Base-by-base conservation (phyloP, 164 flowering plant species). In the Aristolochia fimbriata region DNA sequence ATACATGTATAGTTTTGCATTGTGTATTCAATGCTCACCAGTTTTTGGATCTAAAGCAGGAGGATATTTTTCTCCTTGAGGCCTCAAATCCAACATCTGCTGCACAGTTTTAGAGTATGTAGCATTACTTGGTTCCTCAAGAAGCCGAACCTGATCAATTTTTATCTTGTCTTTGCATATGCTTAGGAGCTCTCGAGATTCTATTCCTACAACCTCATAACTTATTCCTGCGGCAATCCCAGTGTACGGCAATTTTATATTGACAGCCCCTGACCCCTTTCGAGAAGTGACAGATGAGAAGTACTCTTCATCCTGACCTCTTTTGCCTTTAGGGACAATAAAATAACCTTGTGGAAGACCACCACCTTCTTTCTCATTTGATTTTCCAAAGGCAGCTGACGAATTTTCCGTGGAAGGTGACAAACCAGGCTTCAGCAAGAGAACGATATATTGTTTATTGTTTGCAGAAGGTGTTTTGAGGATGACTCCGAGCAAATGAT, bases 401-500 rank as follows among this genome's bases (percentile, higher is more conserved):
- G 77, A 33, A 57, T 60, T 64, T 62, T 66, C 74, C 43, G 59
- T 11, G 2, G 74, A 45, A 41, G 79, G 47, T 50, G 85, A 83
- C 30, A 71, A 58, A 66, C 83, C 82, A 56, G 97, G 95, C 68
- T 73, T 84, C 70, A 91, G 77, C 56, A 87, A 77, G 55, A 94
- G 62, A 68, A 84, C 88, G 58, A 94, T 72, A 65, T 84, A 78
- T 45, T 78, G 86, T 51, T 81, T 88, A 63, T 47, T 78, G 65
- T 9, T 75, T 46, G 78, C 49, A 46, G 91, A 68, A 63, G 86
- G 81, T 57, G 79, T 57, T 75, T 87, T 84, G 54, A 91, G 63
- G n/a, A 94, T 77, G 21, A 83, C 96, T 63, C 96, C 99, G 57
- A 94, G 86, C 51, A 91, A 79, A 77, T 87, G 96, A 60, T 87